Evolutionary conservation across 2,329 filamentous ascomycete genomes (phyloP).

Genomic region (Aspergillus calidoustus): DNA sequence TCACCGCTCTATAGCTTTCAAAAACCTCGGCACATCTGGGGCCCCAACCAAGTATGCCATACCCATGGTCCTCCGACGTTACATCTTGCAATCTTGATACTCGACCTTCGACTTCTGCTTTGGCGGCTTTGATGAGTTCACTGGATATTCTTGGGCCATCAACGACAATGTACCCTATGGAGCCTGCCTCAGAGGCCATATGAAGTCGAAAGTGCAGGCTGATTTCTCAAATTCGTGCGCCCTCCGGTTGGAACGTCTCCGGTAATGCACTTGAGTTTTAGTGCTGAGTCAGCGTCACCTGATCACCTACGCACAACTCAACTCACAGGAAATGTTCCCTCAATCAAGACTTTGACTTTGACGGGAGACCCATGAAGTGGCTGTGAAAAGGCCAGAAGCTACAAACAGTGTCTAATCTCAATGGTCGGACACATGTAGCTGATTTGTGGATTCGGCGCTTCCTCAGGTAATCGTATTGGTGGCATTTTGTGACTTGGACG

Average conservation of each 20-base stretch:
- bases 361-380: background rate
- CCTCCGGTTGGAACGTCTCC: background rate
- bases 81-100: background rate
- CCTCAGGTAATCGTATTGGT: background rate
- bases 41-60: background rate
- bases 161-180: background rate
- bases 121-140: background rate
- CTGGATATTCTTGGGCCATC: background rate
- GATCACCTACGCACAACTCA: background rate
- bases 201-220: background rate
- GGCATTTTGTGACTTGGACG: background rate
- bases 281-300: background rate
- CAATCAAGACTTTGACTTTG: background rate
- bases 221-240: background rate
- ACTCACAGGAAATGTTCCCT: background rate
- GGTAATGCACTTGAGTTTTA: background rate
- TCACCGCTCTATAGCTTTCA: slow-evolving; percentile 1
- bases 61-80: no score
- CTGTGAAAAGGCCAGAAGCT: background rate
- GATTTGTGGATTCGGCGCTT: background rate
- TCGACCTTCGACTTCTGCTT: background rate
- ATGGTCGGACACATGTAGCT: background rate
- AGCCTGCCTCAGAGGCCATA: background rate
- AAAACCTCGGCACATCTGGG: slow-evolving; percentile 1
- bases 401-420: background rate